A percentile compares a stretch with the other conserved stretches of the same genome.
phyloP scores from a whole-genome alignment of 805 yeast species.

The Saccharomycopsis sp. region DNA sequence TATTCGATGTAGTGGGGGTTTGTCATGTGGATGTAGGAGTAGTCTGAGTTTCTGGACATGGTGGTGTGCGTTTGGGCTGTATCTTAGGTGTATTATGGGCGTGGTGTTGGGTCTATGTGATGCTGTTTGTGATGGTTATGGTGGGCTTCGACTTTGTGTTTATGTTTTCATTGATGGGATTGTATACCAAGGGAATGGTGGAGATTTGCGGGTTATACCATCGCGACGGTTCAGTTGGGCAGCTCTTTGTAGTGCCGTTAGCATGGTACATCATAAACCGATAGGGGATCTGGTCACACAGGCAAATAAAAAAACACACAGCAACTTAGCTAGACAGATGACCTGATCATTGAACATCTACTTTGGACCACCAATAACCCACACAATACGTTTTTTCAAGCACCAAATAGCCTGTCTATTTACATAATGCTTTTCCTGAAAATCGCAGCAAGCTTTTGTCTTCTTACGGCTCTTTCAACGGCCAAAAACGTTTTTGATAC shows the following conservation, averaged over 20 bases:
- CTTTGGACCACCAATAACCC: background rate
- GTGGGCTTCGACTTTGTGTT: background rate
- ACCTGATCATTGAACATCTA: too few relatives aligned
- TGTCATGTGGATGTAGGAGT: constrained; percentile 23
- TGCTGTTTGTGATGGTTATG: background rate
- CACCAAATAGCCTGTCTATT: background rate
- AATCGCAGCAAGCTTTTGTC: background rate
- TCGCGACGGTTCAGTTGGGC: too few relatives aligned
- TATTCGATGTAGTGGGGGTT: constrained; percentile 29
- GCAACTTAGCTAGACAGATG: background rate
- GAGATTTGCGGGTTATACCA: too few relatives aligned
- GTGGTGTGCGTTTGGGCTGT: too few relatives aligned
- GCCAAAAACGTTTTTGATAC: constrained; percentile 1
- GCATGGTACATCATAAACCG: too few relatives aligned
- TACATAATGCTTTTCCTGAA: background rate
- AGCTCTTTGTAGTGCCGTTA: too few relatives aligned
- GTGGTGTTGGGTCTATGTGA: too few relatives aligned
- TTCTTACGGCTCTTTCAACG: background rate
- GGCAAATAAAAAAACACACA: background rate
- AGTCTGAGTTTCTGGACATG: constrained; percentile 20
- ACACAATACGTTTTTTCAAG: background rate
- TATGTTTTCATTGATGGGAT: background rate
- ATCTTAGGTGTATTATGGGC: too few relatives aligned
- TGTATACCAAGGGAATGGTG: too few relatives aligned
- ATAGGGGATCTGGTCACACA: background rate